phyloP scores from a whole-genome alignment of 2,329 filamentous ascomycete genomes.

The Trichothecium roseum region DNA sequence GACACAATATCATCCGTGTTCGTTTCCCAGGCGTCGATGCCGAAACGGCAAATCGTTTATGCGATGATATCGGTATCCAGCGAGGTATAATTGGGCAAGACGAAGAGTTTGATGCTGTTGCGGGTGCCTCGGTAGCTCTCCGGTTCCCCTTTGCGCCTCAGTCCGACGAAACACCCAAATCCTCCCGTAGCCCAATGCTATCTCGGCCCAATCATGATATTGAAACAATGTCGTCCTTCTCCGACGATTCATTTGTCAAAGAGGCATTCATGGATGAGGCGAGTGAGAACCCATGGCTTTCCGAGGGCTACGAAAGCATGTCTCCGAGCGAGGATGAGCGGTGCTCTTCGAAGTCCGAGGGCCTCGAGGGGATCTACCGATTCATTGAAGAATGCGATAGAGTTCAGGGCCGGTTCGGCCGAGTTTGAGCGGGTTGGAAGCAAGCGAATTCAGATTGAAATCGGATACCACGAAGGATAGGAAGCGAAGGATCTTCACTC shows the following conservation, averaged over 20 bases:
- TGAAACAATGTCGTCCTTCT: constrained; percentile 24
- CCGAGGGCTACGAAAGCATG: constrained; percentile 39
- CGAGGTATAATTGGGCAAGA: constrained; percentile 75
- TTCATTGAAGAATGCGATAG: constrained; percentile 50
- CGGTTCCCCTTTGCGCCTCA: constrained; percentile 77
- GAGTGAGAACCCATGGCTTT: constrained; percentile 36
- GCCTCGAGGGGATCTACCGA: constrained; percentile 45
- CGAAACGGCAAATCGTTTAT: constrained; percentile 70
- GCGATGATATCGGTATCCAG: constrained; percentile 76
- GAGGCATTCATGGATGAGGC: constrained; percentile 32
- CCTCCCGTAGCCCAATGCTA: constrained; percentile 36
- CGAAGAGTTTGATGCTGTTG: constrained; percentile 54
- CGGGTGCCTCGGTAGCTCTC: constrained; percentile 64
- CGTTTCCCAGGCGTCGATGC: constrained; percentile 88
- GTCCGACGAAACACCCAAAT: constrained; percentile 25
- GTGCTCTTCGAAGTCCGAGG: constrained; percentile 39
- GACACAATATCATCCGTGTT: constrained; percentile 59
- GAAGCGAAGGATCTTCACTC: constrained; percentile 2
- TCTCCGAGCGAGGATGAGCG: constrained; percentile 38
- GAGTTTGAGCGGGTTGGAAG: constrained; percentile 2
- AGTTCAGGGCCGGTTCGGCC: constrained; percentile 21
- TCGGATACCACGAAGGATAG: not conserved
- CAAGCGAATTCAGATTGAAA: not conserved
- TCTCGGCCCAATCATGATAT: constrained; percentile 31
- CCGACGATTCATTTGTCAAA: constrained; percentile 23